Evolutionary conservation across 2,329 filamentous ascomycete genomes (phyloP).

Genomic region (Nigrospora oryzae): DNA sequence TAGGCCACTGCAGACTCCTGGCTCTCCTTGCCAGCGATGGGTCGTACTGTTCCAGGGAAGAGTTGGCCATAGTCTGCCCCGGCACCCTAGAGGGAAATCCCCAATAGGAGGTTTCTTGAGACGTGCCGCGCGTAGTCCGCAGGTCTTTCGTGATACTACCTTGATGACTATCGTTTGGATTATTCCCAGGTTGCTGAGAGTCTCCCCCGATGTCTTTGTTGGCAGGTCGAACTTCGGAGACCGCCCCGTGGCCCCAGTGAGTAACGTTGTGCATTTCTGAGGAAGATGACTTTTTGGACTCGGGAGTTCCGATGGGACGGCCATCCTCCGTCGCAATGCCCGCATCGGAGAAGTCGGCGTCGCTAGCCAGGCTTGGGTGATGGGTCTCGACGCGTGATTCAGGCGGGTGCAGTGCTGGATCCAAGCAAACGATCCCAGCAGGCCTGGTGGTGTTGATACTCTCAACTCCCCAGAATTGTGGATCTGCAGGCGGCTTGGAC

Average conservation of each 20-base stretch:
- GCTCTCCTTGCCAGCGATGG: too few relatives aligned
- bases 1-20: too few relatives aligned
- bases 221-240: slow-evolving; percentile 1
- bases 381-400: slow-evolving; percentile 6
- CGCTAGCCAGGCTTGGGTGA: slow-evolving; percentile 8
- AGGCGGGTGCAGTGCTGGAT: slow-evolving; percentile 9
- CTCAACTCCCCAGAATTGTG: neutral
- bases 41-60: too few relatives aligned
- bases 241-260: neutral
- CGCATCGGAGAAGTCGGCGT: slow-evolving; percentile 9
- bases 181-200: neutral
- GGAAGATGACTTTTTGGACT: slow-evolving; percentile 3
- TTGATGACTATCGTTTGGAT: slow-evolving; percentile 6
- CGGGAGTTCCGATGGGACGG: slow-evolving; percentile 8
- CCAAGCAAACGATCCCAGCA: slow-evolving; percentile 6
- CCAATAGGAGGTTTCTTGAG: slow-evolving; percentile 14
- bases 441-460: neutral
- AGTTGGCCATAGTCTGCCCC: neutral
- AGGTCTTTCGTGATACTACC: slow-evolving; percentile 4
- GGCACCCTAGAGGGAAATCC: slow-evolving; percentile 11
- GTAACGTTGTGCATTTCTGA: neutral
- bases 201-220: neutral
- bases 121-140: neutral
- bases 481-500: neutral
- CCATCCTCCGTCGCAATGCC: slow-evolving; percentile 7